Evolutionary conservation across 495 filamentous ascomycete species (phyloP).

Genomic region (Neurospora sp.): DNA sequence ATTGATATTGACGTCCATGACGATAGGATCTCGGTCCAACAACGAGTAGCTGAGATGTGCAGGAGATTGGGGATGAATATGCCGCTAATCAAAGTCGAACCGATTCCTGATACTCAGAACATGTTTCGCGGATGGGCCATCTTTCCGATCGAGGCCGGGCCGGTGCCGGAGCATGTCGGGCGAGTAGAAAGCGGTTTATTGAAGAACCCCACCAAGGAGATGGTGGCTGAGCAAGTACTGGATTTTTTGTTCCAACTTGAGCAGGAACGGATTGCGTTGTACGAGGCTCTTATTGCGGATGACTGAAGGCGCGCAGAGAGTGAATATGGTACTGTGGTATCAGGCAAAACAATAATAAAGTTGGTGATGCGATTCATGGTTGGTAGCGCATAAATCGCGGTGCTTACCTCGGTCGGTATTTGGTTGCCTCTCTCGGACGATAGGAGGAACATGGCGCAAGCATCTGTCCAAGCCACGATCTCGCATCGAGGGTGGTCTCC

Average conservation of each 20-base stretch:
- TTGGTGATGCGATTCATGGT: background rate
- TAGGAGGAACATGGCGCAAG: background rate
- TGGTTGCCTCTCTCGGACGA: background rate
- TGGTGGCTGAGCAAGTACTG: constrained; percentile 22
- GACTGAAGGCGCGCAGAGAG: background rate
- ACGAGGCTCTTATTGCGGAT: constrained; percentile 1
- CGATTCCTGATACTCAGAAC: background rate
- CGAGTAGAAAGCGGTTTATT: constrained; percentile 15
- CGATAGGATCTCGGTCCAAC: constrained; percentile 3
- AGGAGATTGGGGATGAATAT: constrained; percentile 4
- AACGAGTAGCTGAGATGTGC: constrained; percentile 14
- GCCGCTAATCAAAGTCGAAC: constrained; percentile 3
- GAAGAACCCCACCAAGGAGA: constrained; percentile 18
- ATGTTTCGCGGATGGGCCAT: constrained; percentile 14
- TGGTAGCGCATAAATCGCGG: background rate
- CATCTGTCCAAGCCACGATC: background rate
- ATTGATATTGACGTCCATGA: background rate
- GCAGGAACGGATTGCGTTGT: constrained; percentile 1
- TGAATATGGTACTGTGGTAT: background rate
- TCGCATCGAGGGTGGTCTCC: no score
- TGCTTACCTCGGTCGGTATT: background rate
- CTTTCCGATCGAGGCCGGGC: constrained; percentile 9
- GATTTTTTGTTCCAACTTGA: constrained; percentile 10
- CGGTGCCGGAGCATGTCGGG: constrained; percentile 15
- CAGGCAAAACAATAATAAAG: background rate